phyloP scores from a whole-genome alignment of 1,139 yeast species.

The Candida pseudocylindracea region DNA sequence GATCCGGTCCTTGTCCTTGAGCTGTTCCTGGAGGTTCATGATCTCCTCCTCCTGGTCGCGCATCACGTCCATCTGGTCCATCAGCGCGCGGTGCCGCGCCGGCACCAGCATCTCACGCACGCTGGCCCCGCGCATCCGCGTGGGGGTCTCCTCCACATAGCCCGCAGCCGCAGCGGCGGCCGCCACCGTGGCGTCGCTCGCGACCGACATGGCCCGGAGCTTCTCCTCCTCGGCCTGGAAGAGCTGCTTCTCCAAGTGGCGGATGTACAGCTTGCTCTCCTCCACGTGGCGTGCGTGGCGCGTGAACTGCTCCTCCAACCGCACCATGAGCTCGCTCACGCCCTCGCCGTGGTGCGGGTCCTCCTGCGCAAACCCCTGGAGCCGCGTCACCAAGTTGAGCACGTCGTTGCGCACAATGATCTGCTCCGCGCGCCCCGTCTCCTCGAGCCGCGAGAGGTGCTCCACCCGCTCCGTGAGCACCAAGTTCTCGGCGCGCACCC shows the following conservation, averaged over 20 bases:
- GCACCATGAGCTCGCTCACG: slow-evolving; percentile 4
- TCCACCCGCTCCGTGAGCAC: slow-evolving; percentile 46
- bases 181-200: background rate
- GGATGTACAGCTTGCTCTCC: slow-evolving; percentile 2
- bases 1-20: slow-evolving; percentile 54
- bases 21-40: slow-evolving; percentile 32
- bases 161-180: background rate
- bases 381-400: slow-evolving; percentile 10
- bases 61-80: slow-evolving; percentile 4
- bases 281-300: background rate
- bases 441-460: slow-evolving; percentile 39
- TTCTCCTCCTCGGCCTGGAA: slow-evolving; percentile 2
- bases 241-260: slow-evolving; percentile 1
- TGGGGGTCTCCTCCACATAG: slow-evolving; percentile 11
- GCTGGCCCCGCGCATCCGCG: slow-evolving; percentile 9
- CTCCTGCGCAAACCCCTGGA: slow-evolving; percentile 7
- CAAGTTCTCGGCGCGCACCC: slow-evolving; percentile 36
- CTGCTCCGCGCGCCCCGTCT: slow-evolving; percentile 31
- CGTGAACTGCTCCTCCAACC: slow-evolving; percentile 2
- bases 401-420: slow-evolving; percentile 30
- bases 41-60: slow-evolving; percentile 56
- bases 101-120: slow-evolving; percentile 9
- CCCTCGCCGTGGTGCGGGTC: slow-evolving; percentile 13
- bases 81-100: slow-evolving; percentile 1
- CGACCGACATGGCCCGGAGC: slow-evolving; percentile 2